Evolutionary conservation across 2,329 filamentous ascomycete species (phyloP).

Genomic region (Fusarium tjaetaba): DNA sequence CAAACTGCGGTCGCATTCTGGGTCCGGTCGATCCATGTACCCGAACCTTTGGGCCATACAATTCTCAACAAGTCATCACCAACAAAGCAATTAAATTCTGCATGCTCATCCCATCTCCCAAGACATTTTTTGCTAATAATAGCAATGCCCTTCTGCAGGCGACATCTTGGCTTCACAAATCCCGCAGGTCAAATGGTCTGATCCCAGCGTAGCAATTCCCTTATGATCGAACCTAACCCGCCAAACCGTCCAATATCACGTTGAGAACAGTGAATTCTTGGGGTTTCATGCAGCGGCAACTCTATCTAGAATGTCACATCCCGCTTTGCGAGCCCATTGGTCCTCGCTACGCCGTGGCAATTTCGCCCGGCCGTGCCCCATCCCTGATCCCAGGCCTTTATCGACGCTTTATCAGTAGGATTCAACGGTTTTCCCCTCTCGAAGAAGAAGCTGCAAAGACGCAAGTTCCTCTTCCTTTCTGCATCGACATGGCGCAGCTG

Average conservation of each 20-base stretch:
- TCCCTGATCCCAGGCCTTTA: not conserved
- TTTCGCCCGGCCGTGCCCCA: not conserved
- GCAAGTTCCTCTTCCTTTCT: not conserved
- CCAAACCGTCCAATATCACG: not conserved
- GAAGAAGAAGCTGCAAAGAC: slow-evolving; percentile 7
- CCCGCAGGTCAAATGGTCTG: slow-evolving; percentile 6
- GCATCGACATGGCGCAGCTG: slow-evolving; percentile 10
- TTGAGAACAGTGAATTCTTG: not conserved
- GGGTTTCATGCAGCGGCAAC: slow-evolving; percentile 22
- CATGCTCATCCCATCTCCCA: not conserved
- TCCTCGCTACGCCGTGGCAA: not conserved
- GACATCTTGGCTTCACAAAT: slow-evolving; percentile 5
- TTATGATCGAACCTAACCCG: not conserved
- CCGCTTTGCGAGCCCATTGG: not conserved
- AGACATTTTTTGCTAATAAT: slow-evolving; percentile 20
- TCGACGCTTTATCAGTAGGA: not conserved
- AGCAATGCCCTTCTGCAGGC: not conserved
- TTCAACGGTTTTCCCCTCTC: not conserved
- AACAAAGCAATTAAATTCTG: not conserved
- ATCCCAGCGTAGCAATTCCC: not conserved
- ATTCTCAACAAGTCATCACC: not conserved
- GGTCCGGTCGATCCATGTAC: slow-evolving; percentile 11
- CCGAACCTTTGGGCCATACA: not conserved
- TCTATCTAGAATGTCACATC: slow-evolving; percentile 23
- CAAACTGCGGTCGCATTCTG: slow-evolving; percentile 5